Base-by-base conservation (phyloP, 1,139 yeast species). In the Geotrichum phurueaensis region DNA sequence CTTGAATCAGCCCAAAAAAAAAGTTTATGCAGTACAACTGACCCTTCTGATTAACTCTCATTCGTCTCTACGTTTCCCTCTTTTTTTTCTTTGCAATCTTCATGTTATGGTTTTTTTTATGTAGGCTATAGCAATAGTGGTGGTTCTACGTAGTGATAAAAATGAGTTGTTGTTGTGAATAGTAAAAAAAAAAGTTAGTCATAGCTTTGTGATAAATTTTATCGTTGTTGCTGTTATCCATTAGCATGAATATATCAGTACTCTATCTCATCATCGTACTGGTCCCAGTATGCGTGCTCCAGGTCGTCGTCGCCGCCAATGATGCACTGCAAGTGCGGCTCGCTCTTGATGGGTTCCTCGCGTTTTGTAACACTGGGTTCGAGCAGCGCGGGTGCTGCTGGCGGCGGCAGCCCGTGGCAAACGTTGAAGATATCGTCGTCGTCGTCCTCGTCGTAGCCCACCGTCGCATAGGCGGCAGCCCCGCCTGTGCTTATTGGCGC, bases 341-440 rank as follows among this genome's bases (percentile, higher is more conserved):
- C 31, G 6, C 39, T 33, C 15, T 29, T 36, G n/a, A 47, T 7
- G 15, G 48, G 29, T 18, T 18, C 25, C 51, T 23, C 48, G 4
- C 31, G 33, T 20, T 48, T 36, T 15, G 58, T 43, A 1, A 48
- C 29, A 47, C n/a, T 36, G 18, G 47, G 18, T 39, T 45, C 51
- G 3, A 51, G 18, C 53, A 45, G 12, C 3, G 45, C 13, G 22
- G 55, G 39, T 15, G 53, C 51, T 15, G 53, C 51, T 39, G 45
- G 45, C 13, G 55, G 57, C 20, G 61, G 54, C 56, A 60, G 48
- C 23, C 59, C 54, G 20, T 60, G 63, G 51, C 63, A 60, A 6
- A 60, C 63, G 5, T 60, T 60, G 52, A 60, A 60, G 15, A 60
- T 31, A 31, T 60, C 63, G 43, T 60, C 62, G 12, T 60, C 61